These are phyloP conservation scores for Deuterostichococcus epilithicus DNA, from an alignment of 139 green algal genomes.

Conservation along the genomic window DNA sequence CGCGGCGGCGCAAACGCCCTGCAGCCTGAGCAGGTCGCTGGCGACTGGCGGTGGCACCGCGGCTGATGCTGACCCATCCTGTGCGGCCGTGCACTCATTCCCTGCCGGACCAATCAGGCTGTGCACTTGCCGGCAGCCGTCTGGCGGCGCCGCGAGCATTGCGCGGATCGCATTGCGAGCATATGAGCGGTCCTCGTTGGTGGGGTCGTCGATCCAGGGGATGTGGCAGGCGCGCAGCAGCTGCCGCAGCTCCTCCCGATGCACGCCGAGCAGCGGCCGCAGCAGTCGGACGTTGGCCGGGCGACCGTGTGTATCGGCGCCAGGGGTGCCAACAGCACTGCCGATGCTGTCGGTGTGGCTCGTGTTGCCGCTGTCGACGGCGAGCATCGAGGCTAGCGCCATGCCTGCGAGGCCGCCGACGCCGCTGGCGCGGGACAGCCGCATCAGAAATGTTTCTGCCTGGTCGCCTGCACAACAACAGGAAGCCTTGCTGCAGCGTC, in stretches of 20 bases:
- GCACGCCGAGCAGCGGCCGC: conserved; percentile 9
- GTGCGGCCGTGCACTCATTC: background rate
- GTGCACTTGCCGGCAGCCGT: background rate
- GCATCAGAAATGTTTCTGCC: conserved; percentile 52
- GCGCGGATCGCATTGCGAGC: conserved; percentile 8
- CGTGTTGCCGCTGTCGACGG: background rate
- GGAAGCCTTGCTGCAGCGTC: background rate
- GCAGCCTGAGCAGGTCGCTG: background rate
- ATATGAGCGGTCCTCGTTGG: conserved; percentile 1
- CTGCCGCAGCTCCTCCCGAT: conserved; percentile 4
- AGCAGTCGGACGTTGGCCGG: background rate
- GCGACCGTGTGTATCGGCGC: background rate
- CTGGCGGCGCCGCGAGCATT: conserved; percentile 1
- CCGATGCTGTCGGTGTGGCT: background rate
- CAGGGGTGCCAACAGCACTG: background rate
- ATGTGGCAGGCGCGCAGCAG: background rate
- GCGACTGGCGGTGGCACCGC: background rate
- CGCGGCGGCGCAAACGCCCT: background rate
- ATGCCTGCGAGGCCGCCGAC: conserved; percentile 50
- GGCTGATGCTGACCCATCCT: background rate
- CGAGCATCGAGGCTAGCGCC: background rate
- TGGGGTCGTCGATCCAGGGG: conserved; percentile 13
- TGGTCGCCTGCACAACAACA: conserved; percentile 34
- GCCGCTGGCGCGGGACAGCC: conserved; percentile 41
- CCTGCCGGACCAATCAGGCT: no score